These are phyloP conservation scores for Fusarium siculi DNA, from an alignment of 2,329 filamentous ascomycete genomes.

Conservation along the genomic window DNA sequence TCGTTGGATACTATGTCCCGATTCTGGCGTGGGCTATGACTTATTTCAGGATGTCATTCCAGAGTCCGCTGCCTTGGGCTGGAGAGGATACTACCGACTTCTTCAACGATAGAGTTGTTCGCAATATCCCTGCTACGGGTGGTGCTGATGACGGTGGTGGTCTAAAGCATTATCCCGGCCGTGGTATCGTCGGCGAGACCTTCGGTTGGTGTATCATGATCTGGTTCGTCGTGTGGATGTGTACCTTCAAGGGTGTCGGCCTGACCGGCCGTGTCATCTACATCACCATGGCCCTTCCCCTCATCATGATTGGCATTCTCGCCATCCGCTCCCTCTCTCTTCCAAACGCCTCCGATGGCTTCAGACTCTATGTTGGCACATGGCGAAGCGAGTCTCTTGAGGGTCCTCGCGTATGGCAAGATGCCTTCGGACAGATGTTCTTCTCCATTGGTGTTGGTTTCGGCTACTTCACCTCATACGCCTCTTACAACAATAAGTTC, in stretches of 20 bases:
- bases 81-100: slow-evolving; percentile 15
- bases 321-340: slow-evolving; percentile 62
- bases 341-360: slow-evolving; percentile 60
- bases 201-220: slow-evolving; percentile 65
- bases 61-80: slow-evolving; percentile 62
- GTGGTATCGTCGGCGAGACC: slow-evolving; percentile 60
- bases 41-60: slow-evolving; percentile 65
- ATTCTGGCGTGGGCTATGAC: slow-evolving; percentile 66
- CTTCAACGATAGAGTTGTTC: slow-evolving; percentile 50
- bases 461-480: slow-evolving; percentile 66
- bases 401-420: slow-evolving; percentile 56
- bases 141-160: background rate
- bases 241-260: slow-evolving; percentile 66
- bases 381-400: slow-evolving; percentile 57
- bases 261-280: slow-evolving; percentile 66
- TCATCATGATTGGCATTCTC: slow-evolving; percentile 63
- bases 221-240: slow-evolving; percentile 67
- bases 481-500: slow-evolving; percentile 64
- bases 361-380: slow-evolving; percentile 53
- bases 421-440: slow-evolving; percentile 60
- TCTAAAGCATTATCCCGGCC: slow-evolving; percentile 51
- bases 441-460: slow-evolving; percentile 60
- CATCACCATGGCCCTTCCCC: slow-evolving; percentile 66
- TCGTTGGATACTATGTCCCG: slow-evolving; percentile 64
- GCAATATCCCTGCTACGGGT: slow-evolving; percentile 5